A percentile compares a stretch with the other conserved stretches of the same genome.
These are phyloP conservation scores for Lathyrus sativus DNA, from an alignment of 306 rosid genomes.

Conservation along the genomic window DNA sequence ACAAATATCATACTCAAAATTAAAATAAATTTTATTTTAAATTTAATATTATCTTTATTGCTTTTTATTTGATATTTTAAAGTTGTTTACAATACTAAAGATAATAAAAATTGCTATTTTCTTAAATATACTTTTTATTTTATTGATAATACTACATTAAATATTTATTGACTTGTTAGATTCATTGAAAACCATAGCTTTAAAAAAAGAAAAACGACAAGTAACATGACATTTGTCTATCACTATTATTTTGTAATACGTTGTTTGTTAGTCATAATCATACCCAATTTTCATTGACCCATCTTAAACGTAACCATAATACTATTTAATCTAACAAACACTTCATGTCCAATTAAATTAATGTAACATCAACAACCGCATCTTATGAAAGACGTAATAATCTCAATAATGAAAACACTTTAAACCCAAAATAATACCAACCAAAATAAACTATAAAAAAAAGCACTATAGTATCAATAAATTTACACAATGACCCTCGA, in stretches of 20 bases:
- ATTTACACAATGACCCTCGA: slow-evolving; percentile 30
- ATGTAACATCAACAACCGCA: background rate
- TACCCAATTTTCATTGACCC: background rate
- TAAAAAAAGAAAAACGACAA: too few species aligned
- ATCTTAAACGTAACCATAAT: background rate
- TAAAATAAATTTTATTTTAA: too few species aligned
- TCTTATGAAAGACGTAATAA: background rate
- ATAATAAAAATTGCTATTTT: too few species aligned
- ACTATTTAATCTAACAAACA: slow-evolving; percentile 11
- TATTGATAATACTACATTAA: too few species aligned
- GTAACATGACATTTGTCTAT: background rate
- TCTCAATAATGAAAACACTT: background rate
- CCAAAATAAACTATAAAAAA: background rate
- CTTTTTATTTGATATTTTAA: too few species aligned
- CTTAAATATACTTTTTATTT: too few species aligned
- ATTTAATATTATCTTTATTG: too few species aligned
- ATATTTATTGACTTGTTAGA: too few species aligned
- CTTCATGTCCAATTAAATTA: slow-evolving; percentile 1
- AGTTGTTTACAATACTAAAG: too few species aligned
- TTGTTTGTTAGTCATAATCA: background rate
- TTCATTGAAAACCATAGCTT: too few species aligned
- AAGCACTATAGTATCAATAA: background rate
- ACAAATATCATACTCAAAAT: too few species aligned
- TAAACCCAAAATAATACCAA: background rate
- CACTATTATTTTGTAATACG: too few species aligned